These are phyloP conservation scores for Dactylorhiza incarnata DNA, from an alignment of 106 monocot species.

Conservation along the genomic window DNA sequence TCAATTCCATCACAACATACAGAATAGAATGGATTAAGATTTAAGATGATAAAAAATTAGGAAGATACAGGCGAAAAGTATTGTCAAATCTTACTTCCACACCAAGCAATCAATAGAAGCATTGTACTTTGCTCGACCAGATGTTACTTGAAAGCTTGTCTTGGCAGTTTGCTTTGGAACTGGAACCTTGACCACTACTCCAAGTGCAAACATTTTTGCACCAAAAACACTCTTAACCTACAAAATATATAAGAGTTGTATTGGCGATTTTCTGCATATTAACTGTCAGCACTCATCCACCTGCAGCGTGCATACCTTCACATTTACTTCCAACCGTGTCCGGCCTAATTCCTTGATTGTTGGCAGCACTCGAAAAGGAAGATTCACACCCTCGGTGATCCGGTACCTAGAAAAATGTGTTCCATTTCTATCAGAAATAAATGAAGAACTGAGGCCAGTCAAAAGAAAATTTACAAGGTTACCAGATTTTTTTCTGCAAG, in stretches of 20 bases:
- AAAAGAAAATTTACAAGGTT: no score
- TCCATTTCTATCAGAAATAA: background rate
- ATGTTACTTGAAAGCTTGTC: slow-evolving; percentile 96
- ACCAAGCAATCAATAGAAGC: slow-evolving; percentile 90
- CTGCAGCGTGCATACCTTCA: slow-evolving; percentile 54
- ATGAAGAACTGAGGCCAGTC: background rate
- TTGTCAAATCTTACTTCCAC: slow-evolving; percentile 81
- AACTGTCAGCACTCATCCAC: background rate
- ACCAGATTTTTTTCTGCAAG: no score
- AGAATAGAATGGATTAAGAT: background rate
- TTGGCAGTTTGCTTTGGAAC: slow-evolving; percentile 99
- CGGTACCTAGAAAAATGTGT: slow-evolving; percentile 54
- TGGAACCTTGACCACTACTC: slow-evolving; percentile 94
- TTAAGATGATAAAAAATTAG: no score
- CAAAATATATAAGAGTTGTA: slow-evolving; percentile 4
- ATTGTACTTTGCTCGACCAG: slow-evolving; percentile 98
- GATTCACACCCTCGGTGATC: slow-evolving; percentile 97
- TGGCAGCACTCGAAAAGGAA: slow-evolving; percentile 96
- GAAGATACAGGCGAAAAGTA: background rate
- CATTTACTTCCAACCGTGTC: slow-evolving; percentile 95
- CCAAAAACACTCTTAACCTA: slow-evolving; percentile 99
- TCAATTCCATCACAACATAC: background rate
- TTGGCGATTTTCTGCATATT: background rate
- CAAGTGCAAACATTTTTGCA: slow-evolving; percentile 99
- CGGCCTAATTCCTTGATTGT: slow-evolving; percentile 96